Conservation (phyloP, 345 rosid species). For the Eucalyptus coolabah region DNA sequence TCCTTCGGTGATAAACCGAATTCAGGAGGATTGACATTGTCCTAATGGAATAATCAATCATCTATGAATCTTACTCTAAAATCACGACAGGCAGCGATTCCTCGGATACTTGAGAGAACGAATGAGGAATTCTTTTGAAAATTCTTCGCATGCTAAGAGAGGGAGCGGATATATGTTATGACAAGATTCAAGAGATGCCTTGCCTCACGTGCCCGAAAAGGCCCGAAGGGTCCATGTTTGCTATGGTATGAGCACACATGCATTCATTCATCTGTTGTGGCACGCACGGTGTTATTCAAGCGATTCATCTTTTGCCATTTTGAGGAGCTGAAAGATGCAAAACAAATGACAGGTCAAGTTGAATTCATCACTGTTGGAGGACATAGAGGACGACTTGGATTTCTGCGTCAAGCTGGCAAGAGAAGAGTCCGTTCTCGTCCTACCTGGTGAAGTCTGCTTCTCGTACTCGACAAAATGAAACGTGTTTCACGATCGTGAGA, state of each 20-base stretch:
- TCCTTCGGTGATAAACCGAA: neutral
- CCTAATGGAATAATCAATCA: neutral
- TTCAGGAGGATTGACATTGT: neutral
- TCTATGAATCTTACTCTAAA: neutral
- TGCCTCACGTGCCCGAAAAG: constrained; percentile 41
- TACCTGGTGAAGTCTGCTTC: neutral
- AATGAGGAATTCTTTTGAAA: constrained; percentile 44
- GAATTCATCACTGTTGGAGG: neutral
- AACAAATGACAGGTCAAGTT: neutral
- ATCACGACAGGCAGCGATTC: constrained; percentile 44
- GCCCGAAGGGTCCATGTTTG: constrained; percentile 67
- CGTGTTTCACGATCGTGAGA: neutral
- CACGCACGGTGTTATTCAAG: neutral
- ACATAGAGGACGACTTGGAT: neutral
- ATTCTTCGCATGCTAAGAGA: constrained; percentile 22
- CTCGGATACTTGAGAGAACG: constrained; percentile 42
- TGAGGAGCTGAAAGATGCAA: neutral
- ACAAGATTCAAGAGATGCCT: constrained; percentile 41
- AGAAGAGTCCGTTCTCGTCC: neutral
- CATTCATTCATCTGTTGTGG: neutral
- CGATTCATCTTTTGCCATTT: neutral
- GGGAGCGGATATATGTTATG: constrained; percentile 33
- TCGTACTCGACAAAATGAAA: neutral
- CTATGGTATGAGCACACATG: constrained; percentile 23
- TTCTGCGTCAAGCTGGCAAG: neutral